Base-by-base conservation (phyloP, 2,329 filamentous ascomycete genomes). In the Fusarium austroafricanum region DNA sequence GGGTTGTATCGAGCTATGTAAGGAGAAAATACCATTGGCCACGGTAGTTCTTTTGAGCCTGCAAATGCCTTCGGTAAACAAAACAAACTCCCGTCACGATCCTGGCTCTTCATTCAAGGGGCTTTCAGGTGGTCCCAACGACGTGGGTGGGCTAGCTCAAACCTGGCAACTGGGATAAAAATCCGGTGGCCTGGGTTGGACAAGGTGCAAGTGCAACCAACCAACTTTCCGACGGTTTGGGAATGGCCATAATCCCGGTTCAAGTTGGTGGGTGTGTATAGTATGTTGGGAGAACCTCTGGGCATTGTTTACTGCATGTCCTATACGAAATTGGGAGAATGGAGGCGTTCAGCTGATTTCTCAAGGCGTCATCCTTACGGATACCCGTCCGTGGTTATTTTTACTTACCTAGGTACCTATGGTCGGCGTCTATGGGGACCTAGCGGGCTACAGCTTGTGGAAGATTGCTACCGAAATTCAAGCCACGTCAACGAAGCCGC, bases 121-220 rank as follows among this genome's bases (percentile, higher is more conserved):
- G 38, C 44, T 49, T 52, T 43, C 37, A 23, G 37, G 52, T 40
- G 60, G 70, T 69, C 68, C 71, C 71, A 68, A 46, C 52, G 56
- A 56, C 53, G 53, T 69, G 71, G 68, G 60, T 73, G 59, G 56
- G 59, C 65, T 71, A 73, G 59, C 62, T 67, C 29, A 50, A 65
- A 43, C 47, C 54, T 40, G 40, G 54, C 38, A 54, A 55, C 65
- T 65, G 65, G 71, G 68, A 65, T 66, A 55, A 61, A 26, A 70
- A 70, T 70, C 71, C 71, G 70, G 53, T 60, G 61, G 70, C 66
- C 58, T 74, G 71, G 71, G 64, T 71, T 64, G 55, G 65, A 70
- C 55, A 68, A 59, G 60, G 55, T 59, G 52, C 54, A 61, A 37
- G 55, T 59, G 52, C 54, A 61, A 37, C 57, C 55, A 65, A 53